These are phyloP conservation scores for Linum lewisii DNA, from an alignment of 345 rosid species.

Conservation along the genomic window DNA sequence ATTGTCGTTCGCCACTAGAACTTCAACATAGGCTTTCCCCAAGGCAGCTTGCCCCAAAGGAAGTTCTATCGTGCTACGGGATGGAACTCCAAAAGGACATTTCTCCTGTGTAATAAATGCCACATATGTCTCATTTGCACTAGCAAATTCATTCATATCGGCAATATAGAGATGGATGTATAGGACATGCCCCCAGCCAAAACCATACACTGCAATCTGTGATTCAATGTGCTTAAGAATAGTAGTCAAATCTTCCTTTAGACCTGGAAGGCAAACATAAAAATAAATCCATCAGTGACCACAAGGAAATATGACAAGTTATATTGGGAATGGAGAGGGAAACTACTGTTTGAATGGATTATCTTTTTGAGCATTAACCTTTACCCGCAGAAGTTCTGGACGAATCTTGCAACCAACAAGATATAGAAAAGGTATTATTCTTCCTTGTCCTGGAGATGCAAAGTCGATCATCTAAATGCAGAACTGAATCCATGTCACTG, in stretches of 20 bases:
- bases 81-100: slow-evolving; percentile 95
- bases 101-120: slow-evolving; percentile 78
- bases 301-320: neutral
- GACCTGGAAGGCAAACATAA: slow-evolving; percentile 30
- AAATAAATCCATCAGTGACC: slow-evolving; percentile 9
- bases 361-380: neutral
- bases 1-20: slow-evolving; percentile 55
- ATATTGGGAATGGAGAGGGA: slow-evolving; percentile 2
- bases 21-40: slow-evolving; percentile 77
- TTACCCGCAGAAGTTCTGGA: slow-evolving; percentile 51
- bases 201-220: slow-evolving; percentile 43
- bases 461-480: slow-evolving; percentile 31
- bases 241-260: slow-evolving; percentile 58
- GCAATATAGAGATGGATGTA: slow-evolving; percentile 84
- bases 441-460: slow-evolving; percentile 42
- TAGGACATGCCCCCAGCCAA: slow-evolving; percentile 71
- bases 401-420: slow-evolving; percentile 72
- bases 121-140: slow-evolving; percentile 80
- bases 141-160: slow-evolving; percentile 69
- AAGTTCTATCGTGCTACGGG: slow-evolving; percentile 88
- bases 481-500: slow-evolving; percentile 28
- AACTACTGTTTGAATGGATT: neutral
- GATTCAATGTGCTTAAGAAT: slow-evolving; percentile 51
- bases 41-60: slow-evolving; percentile 63
- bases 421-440: slow-evolving; percentile 50